Evolutionary conservation across 306 rosid species (phyloP).

Genomic region (Quercus glauca): DNA sequence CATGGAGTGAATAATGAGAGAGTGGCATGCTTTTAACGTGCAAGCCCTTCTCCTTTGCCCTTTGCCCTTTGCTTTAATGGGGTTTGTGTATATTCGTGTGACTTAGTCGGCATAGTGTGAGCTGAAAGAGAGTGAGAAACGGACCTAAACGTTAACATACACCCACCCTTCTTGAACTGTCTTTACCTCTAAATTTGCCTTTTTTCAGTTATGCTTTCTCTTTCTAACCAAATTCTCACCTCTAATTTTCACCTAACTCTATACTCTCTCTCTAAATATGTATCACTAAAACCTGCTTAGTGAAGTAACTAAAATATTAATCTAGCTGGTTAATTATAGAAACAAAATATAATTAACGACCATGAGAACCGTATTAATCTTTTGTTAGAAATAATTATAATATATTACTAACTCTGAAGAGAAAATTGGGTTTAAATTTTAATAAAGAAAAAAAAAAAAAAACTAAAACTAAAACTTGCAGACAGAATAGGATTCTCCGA

Average conservation of each 20-base stretch:
- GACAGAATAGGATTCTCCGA: no score
- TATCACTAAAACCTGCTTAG: no score
- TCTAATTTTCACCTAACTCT: constrained; percentile 34
- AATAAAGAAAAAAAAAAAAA: no score
- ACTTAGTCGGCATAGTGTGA: constrained; percentile 33
- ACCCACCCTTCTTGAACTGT: constrained; percentile 38
- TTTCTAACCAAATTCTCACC: constrained; percentile 13
- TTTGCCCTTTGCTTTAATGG: constrained; percentile 31
- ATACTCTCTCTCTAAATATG: constrained; percentile 1
- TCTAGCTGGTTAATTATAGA: no score
- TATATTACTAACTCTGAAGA: no score
- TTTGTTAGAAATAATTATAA: no score
- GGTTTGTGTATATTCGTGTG: constrained; percentile 28
- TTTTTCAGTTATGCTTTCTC: constrained; percentile 29
- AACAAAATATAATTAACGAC: no score
- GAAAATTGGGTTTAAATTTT: no score
- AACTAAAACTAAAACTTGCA: no score
- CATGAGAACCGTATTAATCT: no score
- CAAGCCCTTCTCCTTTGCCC: background rate
- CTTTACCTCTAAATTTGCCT: background rate
- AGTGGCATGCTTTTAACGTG: constrained; percentile 53
- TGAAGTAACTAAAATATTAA: no score
- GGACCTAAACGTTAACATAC: constrained; percentile 28
- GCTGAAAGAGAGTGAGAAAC: constrained; percentile 38
- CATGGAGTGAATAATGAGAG: constrained; percentile 37